phyloP scores from a whole-genome alignment of 208 protist species.

The Trichomonas tenax region DNA sequence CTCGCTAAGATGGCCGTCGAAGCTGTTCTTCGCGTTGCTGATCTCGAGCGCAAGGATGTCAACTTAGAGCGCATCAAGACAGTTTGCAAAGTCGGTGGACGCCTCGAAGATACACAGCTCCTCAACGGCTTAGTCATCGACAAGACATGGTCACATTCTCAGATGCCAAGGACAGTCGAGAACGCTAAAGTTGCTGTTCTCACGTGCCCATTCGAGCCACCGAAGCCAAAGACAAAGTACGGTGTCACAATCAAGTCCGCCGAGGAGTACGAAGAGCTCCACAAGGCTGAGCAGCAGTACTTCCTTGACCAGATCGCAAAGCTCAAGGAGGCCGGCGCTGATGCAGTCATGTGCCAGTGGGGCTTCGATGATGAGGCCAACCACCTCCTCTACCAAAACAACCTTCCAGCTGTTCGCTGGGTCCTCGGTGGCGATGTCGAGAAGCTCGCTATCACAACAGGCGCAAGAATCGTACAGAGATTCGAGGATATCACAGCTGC shows the following conservation, averaged over 20 bases:
- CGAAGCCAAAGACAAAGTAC: constrained; percentile 99
- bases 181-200: constrained; percentile 98
- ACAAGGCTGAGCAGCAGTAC: constrained; percentile 89
- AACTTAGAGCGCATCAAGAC: constrained; percentile 99
- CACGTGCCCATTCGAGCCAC: constrained; percentile 99
- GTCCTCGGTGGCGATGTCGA: constrained; percentile 98
- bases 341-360: constrained; percentile 99
- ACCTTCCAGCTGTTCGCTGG: constrained; percentile 97
- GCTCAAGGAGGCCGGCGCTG: constrained; percentile 82
- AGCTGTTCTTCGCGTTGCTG: constrained; percentile 90
- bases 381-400: constrained; percentile 92
- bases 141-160: constrained; percentile 94
- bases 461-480: constrained; percentile 88
- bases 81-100: constrained; percentile 78
- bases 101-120: constrained; percentile 86
- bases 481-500: constrained; percentile 88
- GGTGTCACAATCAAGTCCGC: constrained; percentile 74
- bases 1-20: constrained; percentile 76
- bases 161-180: constrained; percentile 63
- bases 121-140: constrained; percentile 97
- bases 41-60: constrained; percentile 92
- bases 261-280: constrained; percentile 56
- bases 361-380: constrained; percentile 99
- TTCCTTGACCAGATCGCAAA: constrained; percentile 76
- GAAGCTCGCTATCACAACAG: constrained; percentile 97